Conservation (phyloP, 176 grass and related monocot species). For the Olyra latifolia region DNA sequence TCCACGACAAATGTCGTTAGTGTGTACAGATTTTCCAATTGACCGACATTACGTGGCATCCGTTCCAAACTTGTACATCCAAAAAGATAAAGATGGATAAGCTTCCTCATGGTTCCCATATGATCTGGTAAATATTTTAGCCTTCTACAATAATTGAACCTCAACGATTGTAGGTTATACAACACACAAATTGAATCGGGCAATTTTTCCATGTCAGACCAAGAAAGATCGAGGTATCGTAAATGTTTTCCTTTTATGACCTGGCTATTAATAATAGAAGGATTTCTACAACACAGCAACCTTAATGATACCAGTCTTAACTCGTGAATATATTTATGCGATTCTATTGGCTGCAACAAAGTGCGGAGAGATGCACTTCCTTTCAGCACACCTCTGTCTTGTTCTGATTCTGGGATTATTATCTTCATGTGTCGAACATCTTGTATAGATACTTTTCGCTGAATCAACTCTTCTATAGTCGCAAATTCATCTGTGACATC, state of each 20-base stretch:
- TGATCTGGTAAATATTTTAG: not conserved
- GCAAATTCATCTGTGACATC: not conserved
- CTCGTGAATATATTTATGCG: too few relatives aligned
- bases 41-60: slow-evolving; percentile 14
- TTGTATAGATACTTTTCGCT: not conserved
- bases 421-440: not conserved
- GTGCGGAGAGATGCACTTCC: not conserved
- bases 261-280: not conserved
- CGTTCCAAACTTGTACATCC: not conserved
- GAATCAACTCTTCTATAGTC: not conserved
- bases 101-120: not conserved
- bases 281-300: not conserved
- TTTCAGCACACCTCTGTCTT: not conserved
- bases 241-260: not conserved
- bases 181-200: slow-evolving; percentile 12
- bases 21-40: not conserved
- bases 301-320: not conserved
- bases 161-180: not conserved
- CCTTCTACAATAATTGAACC: fast-evolving
- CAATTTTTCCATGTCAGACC: not conserved
- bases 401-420: too few relatives aligned
- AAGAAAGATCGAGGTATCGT: slow-evolving; percentile 6
- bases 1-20: slow-evolving; percentile 26
- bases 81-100: not conserved
- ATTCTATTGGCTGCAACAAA: not conserved